Evolutionary conservation across 192 early-diverging fungal genomes (phyloP), one percentile per base, ranked within the genome.

Genomic region (Dissophora ornata): DNA sequence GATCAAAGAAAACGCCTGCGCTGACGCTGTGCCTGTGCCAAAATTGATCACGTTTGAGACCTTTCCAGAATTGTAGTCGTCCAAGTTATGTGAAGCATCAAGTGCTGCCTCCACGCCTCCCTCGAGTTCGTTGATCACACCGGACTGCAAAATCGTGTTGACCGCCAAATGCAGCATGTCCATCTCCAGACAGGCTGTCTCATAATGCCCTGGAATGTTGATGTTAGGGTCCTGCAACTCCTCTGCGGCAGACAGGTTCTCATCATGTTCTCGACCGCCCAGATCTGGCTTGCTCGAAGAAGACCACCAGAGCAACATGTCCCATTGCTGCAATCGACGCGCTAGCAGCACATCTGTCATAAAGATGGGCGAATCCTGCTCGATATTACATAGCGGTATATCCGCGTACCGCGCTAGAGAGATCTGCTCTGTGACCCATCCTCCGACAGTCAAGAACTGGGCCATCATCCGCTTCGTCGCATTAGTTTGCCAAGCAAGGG

Each of bases 221-320:
- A 93, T 83, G 71, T 97, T 95, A 0, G 90, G 85, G 57, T 89
- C 85, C 25, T 80, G 67, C 12, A 91, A 41, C 19, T 89, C 89
- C 13, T 82, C 80, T 19, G 51, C 57, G 16, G 83, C 82, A 36
- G 75, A 85, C 10, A 81, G 67, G 58, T 91, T 87, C 53, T 96
- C 92, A 44, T 96, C 95, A 54, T 90, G 81, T 60, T 95, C 91
- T 6, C 90, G 82, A 4, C 96, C 96, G 38, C 97, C 96, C 18
- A 98, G 71, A 77, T 97, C 95, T 0, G 96, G 95, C 48, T 85
- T 87, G 33, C 81, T 83, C 4, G 87, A 88, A 1, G 88, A 75
- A 41, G 95, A 97, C 85, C 90, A 96, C 98, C 98, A 99, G 29
- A 97, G 68, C 1, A 99, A 67, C 80, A 93, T 90, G 50, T 95